Conservation (phyloP, 371 early-diverging fungal species). For the Haplosporangium sp. region DNA sequence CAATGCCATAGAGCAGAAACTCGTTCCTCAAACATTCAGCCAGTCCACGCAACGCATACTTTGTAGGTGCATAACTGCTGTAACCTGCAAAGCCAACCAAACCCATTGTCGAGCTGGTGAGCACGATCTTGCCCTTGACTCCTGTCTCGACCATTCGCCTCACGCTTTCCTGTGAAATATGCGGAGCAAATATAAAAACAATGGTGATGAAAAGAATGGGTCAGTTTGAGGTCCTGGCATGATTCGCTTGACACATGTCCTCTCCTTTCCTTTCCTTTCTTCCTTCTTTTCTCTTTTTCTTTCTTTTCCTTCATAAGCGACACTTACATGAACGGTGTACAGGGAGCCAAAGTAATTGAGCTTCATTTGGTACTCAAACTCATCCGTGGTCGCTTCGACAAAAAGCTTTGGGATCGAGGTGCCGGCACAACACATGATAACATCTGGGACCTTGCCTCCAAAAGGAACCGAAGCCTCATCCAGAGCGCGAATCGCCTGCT, state of each 20-base stretch:
- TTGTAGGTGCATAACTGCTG: conserved; percentile 85
- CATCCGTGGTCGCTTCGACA: conserved; percentile 71
- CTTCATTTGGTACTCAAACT: conserved; percentile 70
- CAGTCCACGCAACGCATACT: conserved; percentile 85
- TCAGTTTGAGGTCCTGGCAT: too few relatives aligned
- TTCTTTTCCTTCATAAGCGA: background rate
- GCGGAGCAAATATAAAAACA: background rate
- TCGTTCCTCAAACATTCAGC: conserved; percentile 83
- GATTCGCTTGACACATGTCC: too few relatives aligned
- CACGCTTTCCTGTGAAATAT: conserved; percentile 66
- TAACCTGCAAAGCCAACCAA: conserved; percentile 86
- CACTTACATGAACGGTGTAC: conserved; percentile 77
- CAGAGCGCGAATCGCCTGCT: conserved; percentile 68
- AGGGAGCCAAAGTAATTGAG: conserved; percentile 88
- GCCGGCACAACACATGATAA: conserved; percentile 87
- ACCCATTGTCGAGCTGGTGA: conserved; percentile 84
- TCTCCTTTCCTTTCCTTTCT: background rate
- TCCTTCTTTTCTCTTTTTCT: too few relatives aligned
- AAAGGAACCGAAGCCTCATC: conserved; percentile 69
- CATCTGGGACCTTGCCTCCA: conserved; percentile 72
- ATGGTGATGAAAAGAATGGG: background rate
- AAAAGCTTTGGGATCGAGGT: conserved; percentile 79
- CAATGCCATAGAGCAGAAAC: conserved; percentile 73
- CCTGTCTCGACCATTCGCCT: conserved; percentile 72
- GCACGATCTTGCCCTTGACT: conserved; percentile 77